These are phyloP conservation scores for Durusdinium trenchii DNA, from an alignment of 73 alveolate species.

Conservation along the genomic window DNA sequence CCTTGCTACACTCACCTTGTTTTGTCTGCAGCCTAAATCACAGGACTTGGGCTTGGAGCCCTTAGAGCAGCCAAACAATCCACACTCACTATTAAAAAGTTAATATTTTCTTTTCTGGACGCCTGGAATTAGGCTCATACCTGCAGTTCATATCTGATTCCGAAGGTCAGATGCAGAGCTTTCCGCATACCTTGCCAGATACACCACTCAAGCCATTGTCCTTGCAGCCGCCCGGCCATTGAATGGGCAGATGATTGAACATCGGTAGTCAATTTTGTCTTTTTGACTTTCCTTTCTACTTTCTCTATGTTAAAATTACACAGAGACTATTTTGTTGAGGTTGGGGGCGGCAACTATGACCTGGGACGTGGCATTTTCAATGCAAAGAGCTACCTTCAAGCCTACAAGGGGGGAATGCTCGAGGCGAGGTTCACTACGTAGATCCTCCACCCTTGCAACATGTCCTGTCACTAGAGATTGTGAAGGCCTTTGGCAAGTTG, in stretches of 20 bases:
- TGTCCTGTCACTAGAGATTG: background rate
- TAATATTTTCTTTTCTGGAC: background rate
- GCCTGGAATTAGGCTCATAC: background rate
- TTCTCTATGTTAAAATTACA: background rate
- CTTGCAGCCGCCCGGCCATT: constrained; percentile 51
- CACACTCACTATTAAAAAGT: background rate
- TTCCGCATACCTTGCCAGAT: constrained; percentile 62
- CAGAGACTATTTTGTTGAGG: background rate
- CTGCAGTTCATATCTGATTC: background rate
- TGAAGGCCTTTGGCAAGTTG: constrained; percentile 85
- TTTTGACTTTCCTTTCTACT: background rate
- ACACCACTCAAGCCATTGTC: constrained; percentile 65
- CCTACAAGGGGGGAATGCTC: constrained; percentile 89
- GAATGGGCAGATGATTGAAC: background rate
- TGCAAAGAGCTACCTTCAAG: constrained; percentile 32
- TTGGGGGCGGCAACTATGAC: constrained; percentile 94
- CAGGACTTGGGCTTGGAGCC: no score
- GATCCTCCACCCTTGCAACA: background rate
- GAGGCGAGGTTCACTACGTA: no score
- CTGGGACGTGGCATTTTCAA: constrained; percentile 79
- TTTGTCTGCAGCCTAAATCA: no score
- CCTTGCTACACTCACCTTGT: no score
- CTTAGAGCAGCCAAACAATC: background rate
- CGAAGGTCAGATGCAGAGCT: constrained; percentile 71
- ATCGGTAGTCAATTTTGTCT: background rate